Evolutionary conservation across 164 flowering plant species (phyloP).

Genomic region (Vitis rupestris): DNA sequence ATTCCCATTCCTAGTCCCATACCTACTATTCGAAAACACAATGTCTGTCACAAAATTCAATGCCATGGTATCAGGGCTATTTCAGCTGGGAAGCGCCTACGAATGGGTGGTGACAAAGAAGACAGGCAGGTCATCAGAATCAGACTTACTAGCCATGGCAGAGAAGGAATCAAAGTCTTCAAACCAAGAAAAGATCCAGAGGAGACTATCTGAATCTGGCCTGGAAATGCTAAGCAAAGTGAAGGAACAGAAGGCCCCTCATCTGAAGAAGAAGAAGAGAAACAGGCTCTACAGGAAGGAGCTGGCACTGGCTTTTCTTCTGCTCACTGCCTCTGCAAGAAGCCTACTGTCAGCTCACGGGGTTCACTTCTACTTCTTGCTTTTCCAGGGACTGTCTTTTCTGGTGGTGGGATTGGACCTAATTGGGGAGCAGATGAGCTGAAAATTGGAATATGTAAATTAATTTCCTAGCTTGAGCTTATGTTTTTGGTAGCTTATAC

Average conservation of each 20-base stretch:
- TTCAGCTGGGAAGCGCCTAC: slow-evolving; percentile 67
- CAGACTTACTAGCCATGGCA: slow-evolving; percentile 54
- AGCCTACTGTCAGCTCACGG: slow-evolving; percentile 73
- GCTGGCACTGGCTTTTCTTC: slow-evolving; percentile 60
- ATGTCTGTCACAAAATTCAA: slow-evolving; percentile 83
- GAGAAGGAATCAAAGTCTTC: slow-evolving; percentile 50
- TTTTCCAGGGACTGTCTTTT: slow-evolving; percentile 73
- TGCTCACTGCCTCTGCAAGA: slow-evolving; percentile 66
- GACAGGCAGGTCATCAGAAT: slow-evolving; percentile 68
- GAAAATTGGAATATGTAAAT: slow-evolving; percentile 5
- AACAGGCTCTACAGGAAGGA: slow-evolving; percentile 57
- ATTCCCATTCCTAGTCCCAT: slow-evolving; percentile 70
- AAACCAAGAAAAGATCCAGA: slow-evolving; percentile 42
- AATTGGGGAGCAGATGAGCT: slow-evolving; percentile 69
- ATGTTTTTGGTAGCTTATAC: neutral
- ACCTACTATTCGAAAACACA: slow-evolving; percentile 76
- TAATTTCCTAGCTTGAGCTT: slow-evolving; percentile 2
- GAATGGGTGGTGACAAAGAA: slow-evolving; percentile 85
- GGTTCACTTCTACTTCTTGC: slow-evolving; percentile 68
- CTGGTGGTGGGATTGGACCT: slow-evolving; percentile 68
- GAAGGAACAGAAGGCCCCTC: slow-evolving; percentile 26
- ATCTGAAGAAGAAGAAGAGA: slow-evolving; percentile 25
- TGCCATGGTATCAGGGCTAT: slow-evolving; percentile 76
- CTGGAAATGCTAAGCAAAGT: slow-evolving; percentile 43
- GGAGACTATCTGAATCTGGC: slow-evolving; percentile 55